phyloP scores from a whole-genome alignment of 331 rosid species.

The Cydonia oblonga region DNA sequence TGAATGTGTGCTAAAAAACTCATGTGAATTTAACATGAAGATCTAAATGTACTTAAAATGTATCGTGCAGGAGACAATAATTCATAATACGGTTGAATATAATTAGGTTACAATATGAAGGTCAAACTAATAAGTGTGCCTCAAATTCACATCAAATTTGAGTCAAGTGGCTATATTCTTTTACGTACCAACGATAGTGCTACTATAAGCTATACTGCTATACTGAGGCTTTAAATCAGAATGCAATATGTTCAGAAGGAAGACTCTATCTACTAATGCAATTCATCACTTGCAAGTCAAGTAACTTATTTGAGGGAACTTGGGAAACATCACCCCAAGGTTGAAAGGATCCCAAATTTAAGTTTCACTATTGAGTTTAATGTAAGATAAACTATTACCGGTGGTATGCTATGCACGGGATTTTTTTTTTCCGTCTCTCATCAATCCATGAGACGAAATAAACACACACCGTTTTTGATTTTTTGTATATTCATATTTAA shows the following conservation, averaged over 20 bases:
- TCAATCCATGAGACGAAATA: too few species aligned
- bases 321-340: not conserved
- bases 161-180: too few species aligned
- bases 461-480: fast-evolving
- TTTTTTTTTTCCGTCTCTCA: too few species aligned
- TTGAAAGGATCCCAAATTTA: not conserved
- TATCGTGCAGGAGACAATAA: not conserved
- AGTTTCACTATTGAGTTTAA: not conserved
- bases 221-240: not conserved
- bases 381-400: not conserved
- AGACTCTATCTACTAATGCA: not conserved
- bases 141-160: too few species aligned
- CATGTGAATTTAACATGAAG: not conserved
- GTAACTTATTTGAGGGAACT: not conserved
- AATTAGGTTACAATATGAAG: too few species aligned
- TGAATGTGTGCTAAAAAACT: too few species aligned
- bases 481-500: fast-evolving
- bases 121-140: fast-evolving
- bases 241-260: too few species aligned
- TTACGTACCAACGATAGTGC: not conserved
- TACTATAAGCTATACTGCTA: too few species aligned
- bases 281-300: not conserved
- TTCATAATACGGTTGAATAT: not conserved
- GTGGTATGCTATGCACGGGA: not conserved
- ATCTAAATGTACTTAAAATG: not conserved